Base-by-base conservation (phyloP, 2,329 filamentous ascomycete genomes). In the Pseudohalonectria lignicola region DNA sequence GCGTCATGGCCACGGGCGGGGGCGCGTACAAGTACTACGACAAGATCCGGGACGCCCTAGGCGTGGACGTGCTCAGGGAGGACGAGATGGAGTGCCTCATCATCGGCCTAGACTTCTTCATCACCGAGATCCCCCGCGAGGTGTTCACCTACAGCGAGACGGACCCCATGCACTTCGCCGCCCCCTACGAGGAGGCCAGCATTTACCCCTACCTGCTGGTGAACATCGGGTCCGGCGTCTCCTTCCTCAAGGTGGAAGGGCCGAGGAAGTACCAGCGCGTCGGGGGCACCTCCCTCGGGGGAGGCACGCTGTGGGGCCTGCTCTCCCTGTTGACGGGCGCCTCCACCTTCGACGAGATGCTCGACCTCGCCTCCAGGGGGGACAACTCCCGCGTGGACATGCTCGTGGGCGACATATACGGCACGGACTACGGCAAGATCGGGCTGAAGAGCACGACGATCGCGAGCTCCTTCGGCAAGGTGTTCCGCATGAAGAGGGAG, bases 11-110 rank as follows among this genome's bases (percentile, higher is more conserved):
- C 3, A 98, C 92, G 0, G 92, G 92, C 5, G 92, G 92, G 20
- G 92, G 92, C 16, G 88, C 92, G 5, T 96, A 85, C 69, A 95
- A 96, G 59, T 98, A 85, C 63, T 95, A 96, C 59, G 87, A 96
- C 57, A 81, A 79, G 59, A 86, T 98, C 49, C 80, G 79, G 53
- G 76, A 90, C 44, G 78, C 81, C 4, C 65, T 98, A 36, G 84
- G 84, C 12, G 85, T 94, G 2, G 83, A 95, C 54, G 87, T 98
- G 16, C 67, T 88, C 51, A 72, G 87, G 31, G 92, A 96, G 60
- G 92, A 98, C 53, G 92, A 98, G 63, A 98, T 98, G 92, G 87
- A 94, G 59, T 98, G 92, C 55, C 65, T 98, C 41, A 98, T 98
- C 46, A 92, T 92, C 52, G 87, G 90, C 11, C 78, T 98, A 31